Evolutionary conservation across 2,329 filamentous ascomycete genomes (phyloP).

Genomic region (Fonsecaea monophora): DNA sequence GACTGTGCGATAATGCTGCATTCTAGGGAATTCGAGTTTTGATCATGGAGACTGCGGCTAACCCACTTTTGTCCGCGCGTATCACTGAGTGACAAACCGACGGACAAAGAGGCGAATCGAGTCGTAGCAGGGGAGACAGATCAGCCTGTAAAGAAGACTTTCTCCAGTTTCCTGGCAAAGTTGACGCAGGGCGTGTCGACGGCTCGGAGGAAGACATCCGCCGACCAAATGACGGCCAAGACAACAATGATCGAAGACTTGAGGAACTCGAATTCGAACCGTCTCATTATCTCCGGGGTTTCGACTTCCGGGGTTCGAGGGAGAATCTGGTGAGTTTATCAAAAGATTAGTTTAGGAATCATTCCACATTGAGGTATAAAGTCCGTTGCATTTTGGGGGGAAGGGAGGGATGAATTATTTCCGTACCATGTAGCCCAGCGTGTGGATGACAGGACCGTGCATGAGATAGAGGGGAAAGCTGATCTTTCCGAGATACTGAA

Average conservation of each 20-base stretch:
- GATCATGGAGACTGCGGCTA: neutral
- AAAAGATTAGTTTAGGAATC: slow-evolving; percentile 9
- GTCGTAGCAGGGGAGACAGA: neutral
- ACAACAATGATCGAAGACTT: slow-evolving; percentile 51
- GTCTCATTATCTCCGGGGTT: slow-evolving; percentile 41
- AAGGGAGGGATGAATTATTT: slow-evolving; percentile 21
- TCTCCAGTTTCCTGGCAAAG: slow-evolving; percentile 59
- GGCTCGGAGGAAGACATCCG: slow-evolving; percentile 65
- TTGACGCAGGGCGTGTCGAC: slow-evolving; percentile 62
- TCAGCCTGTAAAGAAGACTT: slow-evolving; percentile 33
- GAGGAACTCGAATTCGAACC: slow-evolving; percentile 50
- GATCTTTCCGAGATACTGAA: slow-evolving; percentile 56
- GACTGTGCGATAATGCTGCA: neutral
- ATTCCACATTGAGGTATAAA: neutral
- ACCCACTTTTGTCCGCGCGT: neutral
- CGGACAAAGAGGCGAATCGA: neutral
- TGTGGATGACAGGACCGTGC: slow-evolving; percentile 54
- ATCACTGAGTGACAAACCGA: neutral
- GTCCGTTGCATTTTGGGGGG: neutral
- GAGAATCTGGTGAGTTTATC: slow-evolving; percentile 38
- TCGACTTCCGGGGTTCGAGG: slow-evolving; percentile 45
- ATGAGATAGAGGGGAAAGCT: slow-evolving; percentile 57
- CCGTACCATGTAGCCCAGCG: slow-evolving; percentile 50
- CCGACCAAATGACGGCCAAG: slow-evolving; percentile 58
- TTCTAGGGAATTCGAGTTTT: neutral